Conservation (phyloP, 345 rosid species). For the Punica granatum region DNA sequence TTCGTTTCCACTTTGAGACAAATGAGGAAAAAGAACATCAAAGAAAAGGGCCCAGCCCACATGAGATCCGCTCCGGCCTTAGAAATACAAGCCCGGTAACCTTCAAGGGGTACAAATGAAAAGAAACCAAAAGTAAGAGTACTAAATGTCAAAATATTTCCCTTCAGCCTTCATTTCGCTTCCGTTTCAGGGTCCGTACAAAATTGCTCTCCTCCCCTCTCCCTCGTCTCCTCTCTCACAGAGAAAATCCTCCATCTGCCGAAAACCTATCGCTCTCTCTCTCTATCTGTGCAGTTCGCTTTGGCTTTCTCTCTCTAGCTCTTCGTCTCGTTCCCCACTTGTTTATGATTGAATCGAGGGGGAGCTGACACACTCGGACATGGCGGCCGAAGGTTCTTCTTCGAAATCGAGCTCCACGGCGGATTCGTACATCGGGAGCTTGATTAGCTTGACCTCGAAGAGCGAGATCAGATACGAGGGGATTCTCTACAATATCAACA, state of each 20-base stretch:
- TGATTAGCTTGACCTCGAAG: constrained; percentile 93
- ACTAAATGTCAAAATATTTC: neutral
- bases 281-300: neutral
- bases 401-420: constrained; percentile 63
- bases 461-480: constrained; percentile 98
- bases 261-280: neutral
- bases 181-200: neutral
- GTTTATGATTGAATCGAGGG: neutral
- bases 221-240: neutral
- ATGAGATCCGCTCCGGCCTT: too few relatives aligned
- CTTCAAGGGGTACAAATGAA: neutral
- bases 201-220: neutral
- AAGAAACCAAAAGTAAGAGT: neutral
- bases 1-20: too few relatives aligned
- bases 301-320: constrained; percentile 5
- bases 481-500: constrained; percentile 78
- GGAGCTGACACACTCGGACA: constrained; percentile 10
- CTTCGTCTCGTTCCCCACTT: neutral
- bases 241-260: neutral
- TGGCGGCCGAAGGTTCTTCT: constrained; percentile 55
- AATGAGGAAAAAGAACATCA: too few relatives aligned
- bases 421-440: constrained; percentile 94
- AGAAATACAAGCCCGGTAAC: too few relatives aligned
- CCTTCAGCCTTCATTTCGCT: neutral
- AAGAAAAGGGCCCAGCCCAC: too few relatives aligned